Base-by-base conservation (phyloP, 208 protist genomes). In the Phytomonas francai region DNA sequence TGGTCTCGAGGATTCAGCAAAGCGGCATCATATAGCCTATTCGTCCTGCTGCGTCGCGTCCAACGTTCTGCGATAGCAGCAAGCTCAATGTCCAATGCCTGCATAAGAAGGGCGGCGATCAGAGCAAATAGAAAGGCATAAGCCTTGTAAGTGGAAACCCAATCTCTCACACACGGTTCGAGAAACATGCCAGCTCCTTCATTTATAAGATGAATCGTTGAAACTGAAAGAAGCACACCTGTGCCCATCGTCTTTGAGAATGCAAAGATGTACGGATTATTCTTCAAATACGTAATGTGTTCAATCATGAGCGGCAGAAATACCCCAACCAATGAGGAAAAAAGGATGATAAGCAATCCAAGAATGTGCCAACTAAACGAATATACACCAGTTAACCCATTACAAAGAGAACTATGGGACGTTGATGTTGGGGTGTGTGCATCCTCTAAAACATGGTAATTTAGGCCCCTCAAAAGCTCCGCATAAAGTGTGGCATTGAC, bases 171-270 rank as follows among this genome's bases (percentile, higher is more conserved):
- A 60, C 85, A 91, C 2, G 74, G 63, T 69, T 83, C 75, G 31
- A 61, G 3, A 60, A 91, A 80, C 3, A 60, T 61, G 58, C 68
- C 64, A 6, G 65, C 61, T 36, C 66, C 68, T 34, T 87, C 76
- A 66, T 84, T 74, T 39, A 91, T 83, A 19, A 91, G 70, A 72
- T 84, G 77, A 31, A 91, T 81, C 36, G 63, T 66, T 14, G 85
- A 70, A 0, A 88, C 82, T 11, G 82, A 72, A 42, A 91, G 67
- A 57, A 91, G 64, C 28, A 91, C 85, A 22, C 85, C 85, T 12
- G 82, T 87, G 14, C 79, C 77, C 1, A 70, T 62, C 0, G 77
- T 74, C 72, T 91, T 91, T 19, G 70, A 77, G 25, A 88, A 29
- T 9, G 77, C 49, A 70, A 83, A 82, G 49, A 75, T 59, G 63